A percentile compares a stretch with the other conserved stretches of the same genome.
Evolutionary conservation across 1,284 basidiomycete genomes (phyloP).

Genomic region (Entoloma clypeatum): DNA sequence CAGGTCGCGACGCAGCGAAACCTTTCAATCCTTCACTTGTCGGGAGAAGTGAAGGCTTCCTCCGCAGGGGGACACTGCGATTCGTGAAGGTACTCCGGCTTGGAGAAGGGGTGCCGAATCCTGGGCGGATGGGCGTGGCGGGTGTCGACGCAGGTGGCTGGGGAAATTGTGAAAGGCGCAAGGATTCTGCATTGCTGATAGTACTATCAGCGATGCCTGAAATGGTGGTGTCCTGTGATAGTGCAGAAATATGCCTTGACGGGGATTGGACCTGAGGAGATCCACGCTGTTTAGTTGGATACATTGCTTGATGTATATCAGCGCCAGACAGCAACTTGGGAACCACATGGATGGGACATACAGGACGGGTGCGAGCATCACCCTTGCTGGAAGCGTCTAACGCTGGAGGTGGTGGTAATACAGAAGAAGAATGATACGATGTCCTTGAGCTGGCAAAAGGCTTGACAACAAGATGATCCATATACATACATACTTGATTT

Average conservation of each 20-base stretch:
- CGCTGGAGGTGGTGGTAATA: slow-evolving; percentile 1
- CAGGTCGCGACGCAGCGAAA: too few species aligned
- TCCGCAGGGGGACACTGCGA: slow-evolving; percentile 12
- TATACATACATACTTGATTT: slow-evolving; percentile 3
- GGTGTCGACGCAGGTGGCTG: slow-evolving; percentile 36
- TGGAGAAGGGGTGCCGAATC: slow-evolving; percentile 22
- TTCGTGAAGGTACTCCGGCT: slow-evolving; percentile 12
- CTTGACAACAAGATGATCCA: slow-evolving; percentile 12
- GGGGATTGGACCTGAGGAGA: slow-evolving; percentile 9
- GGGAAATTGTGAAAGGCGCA: slow-evolving; percentile 42
- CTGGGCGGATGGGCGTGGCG: slow-evolving; percentile 29
- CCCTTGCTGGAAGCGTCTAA: too few species aligned
- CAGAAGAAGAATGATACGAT: slow-evolving; percentile 3
- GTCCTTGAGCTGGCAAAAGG: background rate
- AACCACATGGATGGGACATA: slow-evolving; percentile 4
- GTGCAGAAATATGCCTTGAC: slow-evolving; percentile 32
- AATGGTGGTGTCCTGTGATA: slow-evolving; percentile 45
- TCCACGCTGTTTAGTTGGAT: slow-evolving; percentile 10
- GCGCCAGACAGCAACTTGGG: background rate
- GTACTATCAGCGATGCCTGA: slow-evolving; percentile 54
- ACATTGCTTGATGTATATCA: slow-evolving; percentile 13
- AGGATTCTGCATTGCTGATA: slow-evolving; percentile 42
- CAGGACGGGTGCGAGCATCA: slow-evolving; percentile 1
- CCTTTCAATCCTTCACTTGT: too few species aligned
- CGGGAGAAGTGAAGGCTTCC: slow-evolving; percentile 14